phyloP scores from a whole-genome alignment of 1,284 basidiomycete species.

The Cryptococcus sp. region DNA sequence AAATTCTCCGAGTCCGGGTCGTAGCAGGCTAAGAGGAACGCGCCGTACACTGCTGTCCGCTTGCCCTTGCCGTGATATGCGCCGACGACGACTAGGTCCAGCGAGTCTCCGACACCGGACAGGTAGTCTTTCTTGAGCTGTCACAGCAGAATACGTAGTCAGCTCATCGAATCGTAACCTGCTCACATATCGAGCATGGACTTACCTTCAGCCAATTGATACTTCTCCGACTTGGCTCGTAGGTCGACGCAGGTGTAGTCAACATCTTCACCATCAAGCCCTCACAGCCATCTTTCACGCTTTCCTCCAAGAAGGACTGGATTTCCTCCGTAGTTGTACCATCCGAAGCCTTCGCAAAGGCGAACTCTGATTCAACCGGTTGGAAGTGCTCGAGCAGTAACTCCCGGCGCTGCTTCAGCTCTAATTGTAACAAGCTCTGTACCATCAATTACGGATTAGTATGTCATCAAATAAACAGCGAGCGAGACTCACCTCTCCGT shows the following conservation, averaged over 20 bases:
- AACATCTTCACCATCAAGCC: constrained; percentile 99
- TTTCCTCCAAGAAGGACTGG: constrained; percentile 90
- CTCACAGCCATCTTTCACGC: constrained; percentile 97
- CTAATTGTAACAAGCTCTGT: constrained; percentile 50
- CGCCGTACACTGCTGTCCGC: constrained; percentile 93
- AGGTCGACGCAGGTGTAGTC: constrained; percentile 83
- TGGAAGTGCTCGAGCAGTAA: constrained; percentile 79
- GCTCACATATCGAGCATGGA: not conserved
- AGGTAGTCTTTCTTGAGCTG: constrained; percentile 98
- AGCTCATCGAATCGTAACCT: not conserved
- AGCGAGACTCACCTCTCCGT: constrained; percentile 56
- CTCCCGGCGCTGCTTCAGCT: constrained; percentile 65
- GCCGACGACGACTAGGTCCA: constrained; percentile 95
- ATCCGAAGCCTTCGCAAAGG: constrained; percentile 89
- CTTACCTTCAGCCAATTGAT: constrained; percentile 97
- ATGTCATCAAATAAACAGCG: not conserved
- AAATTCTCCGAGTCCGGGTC: constrained; percentile 87
- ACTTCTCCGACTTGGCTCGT: constrained; percentile 90
- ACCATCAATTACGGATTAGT: not conserved
- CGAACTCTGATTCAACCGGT: constrained; percentile 84
- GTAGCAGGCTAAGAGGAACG: constrained; percentile 92
- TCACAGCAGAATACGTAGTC: not conserved
- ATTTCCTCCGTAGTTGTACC: constrained; percentile 90
- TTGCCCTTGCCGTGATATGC: constrained; percentile 98
- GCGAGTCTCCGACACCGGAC: constrained; percentile 93